Base-by-base conservation (phyloP, 1,284 basidiomycete species). In the Spongispora temasekensis region DNA sequence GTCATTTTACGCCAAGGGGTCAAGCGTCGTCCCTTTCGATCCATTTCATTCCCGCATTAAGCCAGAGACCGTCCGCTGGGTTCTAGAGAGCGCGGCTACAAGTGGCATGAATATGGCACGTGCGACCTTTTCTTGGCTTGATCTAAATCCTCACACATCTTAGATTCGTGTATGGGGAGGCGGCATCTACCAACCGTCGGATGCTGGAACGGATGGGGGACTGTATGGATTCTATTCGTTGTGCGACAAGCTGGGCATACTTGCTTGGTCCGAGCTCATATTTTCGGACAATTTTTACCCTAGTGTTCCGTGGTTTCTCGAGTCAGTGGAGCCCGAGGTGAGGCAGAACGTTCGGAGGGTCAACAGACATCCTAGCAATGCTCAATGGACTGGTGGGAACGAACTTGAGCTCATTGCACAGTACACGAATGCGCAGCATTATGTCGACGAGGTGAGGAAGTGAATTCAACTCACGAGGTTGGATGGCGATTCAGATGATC, bases 71-170 rank as follows among this genome's bases (percentile, higher is more conserved):
- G 83, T 84, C 2, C 72, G 80, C 31, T 87, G 84, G 84, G 73
- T 86, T 12, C 67, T 86, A 19, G 79, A 86, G 69, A 85, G 83
- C 61, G 84, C 82, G 3, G 78, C 83, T 1, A 68, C 74, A 58
- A 83, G 81, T 57, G 83, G 83, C 28, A 84, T 86, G 70, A 86
- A 86, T 64, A 86, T 85, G 83, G 83, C 85, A 53, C n/a, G 75
- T 56, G 0, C 19, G 21, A 21, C 46, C 13, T 28, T 9, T 40
- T 5, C 30, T 32, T 21, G 17, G 15, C 30, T 44, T 13, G 13
- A 42, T 42, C 21, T 42, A n/a, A 21, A 42, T 17, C 21, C 3
- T n/a, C 13, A 21, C n/a, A 5, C n/a, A 21, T 12, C 9, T 5
- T 61, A 86, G 84, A 71, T 86, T 21, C 81, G 84, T 31, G 73